Evolutionary conservation across 352 stramenopile genomes (phyloP), one percentile per base, ranked within the genome.

Genomic region (Globisporangium yorkense): DNA sequence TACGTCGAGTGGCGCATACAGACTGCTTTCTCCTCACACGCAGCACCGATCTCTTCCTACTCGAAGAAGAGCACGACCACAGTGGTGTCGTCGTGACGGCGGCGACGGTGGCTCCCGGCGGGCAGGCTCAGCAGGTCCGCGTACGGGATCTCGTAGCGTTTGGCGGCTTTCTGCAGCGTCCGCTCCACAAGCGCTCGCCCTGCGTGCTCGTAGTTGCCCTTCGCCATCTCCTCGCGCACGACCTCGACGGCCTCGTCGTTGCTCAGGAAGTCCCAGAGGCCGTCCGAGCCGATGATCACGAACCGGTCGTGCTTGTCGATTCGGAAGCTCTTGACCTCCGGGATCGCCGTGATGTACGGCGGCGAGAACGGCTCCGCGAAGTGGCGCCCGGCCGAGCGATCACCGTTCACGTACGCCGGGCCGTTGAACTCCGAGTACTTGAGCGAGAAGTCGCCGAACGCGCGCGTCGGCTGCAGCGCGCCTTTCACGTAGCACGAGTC

Each of bases 231-330:
- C 39, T 76, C 70, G 27, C 77, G 77, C 16, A 98, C 94, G n/a
- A 98, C 77, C 40, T 97, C 85, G 1, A 98, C 88, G 16, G 89
- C 95, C 44, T 99, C 96, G 69, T 98, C 83, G 67, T 98, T 98
- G 61, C 66, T 88, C 46, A 98, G 76, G 48, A 97, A 96, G 74
- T 99, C 96, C 96, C 96, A 99, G n/a, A 99, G 71, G 13, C 96
- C 96, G 74, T 99, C 97, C 65, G 95, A 98, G 27, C 80, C 69
- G 43, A 99, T 89, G 51, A 99, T 88, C 51, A 99, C 69, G 71
- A 99, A 99, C 76, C 98, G 87, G 69, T 99, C 97, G 51, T 67
- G 63, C 1, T 72, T 69, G 29, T 72, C 63, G 15, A 94, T 66
- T 47, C 75, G 67, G 57, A 89, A 76, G 44, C 72, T 72, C 54